These are phyloP conservation scores for Fusarium poae DNA, from an alignment of 2,329 filamentous ascomycete genomes.

Conservation along the genomic window DNA sequence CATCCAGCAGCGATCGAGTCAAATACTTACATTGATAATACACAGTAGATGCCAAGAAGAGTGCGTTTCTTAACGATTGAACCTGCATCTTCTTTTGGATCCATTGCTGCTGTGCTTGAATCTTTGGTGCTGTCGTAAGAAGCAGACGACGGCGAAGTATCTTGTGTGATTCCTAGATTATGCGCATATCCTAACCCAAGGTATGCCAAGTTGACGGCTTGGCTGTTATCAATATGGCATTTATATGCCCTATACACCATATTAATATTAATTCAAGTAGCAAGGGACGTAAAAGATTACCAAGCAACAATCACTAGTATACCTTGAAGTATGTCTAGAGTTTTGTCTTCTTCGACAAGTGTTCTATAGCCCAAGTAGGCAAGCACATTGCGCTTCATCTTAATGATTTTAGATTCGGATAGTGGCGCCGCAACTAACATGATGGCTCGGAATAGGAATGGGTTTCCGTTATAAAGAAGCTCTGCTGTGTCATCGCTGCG, in stretches of 20 bases:
- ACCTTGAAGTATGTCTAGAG: conserved; percentile 61
- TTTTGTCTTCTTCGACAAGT: conserved; percentile 57
- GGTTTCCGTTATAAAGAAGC: conserved; percentile 52
- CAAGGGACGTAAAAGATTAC: conserved; percentile 48
- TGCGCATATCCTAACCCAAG: conserved; percentile 59
- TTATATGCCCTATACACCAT: conserved; percentile 51
- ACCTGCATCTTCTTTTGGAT: conserved; percentile 40
- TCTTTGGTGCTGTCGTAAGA: conserved; percentile 23
- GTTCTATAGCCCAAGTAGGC: conserved; percentile 59
- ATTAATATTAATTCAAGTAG: background rate
- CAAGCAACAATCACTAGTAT: conserved; percentile 61
- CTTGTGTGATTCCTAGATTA: conserved; percentile 54
- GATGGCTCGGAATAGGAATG: conserved; percentile 56
- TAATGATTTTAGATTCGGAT: conserved; percentile 48
- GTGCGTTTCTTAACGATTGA: conserved; percentile 56
- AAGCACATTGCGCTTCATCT: conserved; percentile 58
- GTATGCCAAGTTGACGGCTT: conserved; percentile 56
- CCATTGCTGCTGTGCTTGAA: conserved; percentile 13
- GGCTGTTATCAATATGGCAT: conserved; percentile 53
- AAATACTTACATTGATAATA: conserved; percentile 55
- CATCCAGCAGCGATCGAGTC: background rate
- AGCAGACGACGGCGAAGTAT: conserved; percentile 2
- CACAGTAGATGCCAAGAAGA: conserved; percentile 57
- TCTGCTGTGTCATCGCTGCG: conserved; percentile 49
- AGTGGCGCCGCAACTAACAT: conserved; percentile 55